Conservation (phyloP, 148 eudicot genomes). For the Amaranthus palmeri region DNA sequence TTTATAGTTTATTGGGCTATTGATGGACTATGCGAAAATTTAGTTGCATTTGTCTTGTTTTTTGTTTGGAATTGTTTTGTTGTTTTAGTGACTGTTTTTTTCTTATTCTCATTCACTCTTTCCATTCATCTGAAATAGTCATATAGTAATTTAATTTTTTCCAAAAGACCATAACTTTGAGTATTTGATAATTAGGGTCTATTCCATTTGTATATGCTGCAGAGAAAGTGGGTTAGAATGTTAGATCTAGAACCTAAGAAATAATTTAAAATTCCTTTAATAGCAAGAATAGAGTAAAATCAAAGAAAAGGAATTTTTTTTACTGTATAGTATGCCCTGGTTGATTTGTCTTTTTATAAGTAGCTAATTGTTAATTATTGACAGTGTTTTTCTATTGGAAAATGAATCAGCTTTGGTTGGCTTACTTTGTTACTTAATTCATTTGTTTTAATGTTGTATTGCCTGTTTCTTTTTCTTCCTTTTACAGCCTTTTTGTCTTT, state of each 20-base stretch:
- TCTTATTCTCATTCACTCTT: no score
- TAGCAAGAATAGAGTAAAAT: background rate
- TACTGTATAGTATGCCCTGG: background rate
- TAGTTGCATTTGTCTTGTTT: no score
- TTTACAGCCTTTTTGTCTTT: background rate
- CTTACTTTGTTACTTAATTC: no score
- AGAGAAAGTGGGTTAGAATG: background rate
- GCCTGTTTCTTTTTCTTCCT: background rate
- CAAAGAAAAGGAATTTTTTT: background rate
- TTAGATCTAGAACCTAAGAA: slow-evolving; percentile 17
- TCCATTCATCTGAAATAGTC: no score
- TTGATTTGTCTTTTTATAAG: background rate
- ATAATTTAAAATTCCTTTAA: background rate
- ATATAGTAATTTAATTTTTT: no score
- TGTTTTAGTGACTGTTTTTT: no score
- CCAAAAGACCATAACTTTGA: no score
- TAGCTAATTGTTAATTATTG: background rate
- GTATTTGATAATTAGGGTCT: background rate
- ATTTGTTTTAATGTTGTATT: no score
- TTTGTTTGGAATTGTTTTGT: no score
- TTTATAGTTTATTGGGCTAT: no score
- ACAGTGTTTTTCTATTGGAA: background rate
- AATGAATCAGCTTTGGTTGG: slow-evolving; percentile 9
- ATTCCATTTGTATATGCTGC: background rate
- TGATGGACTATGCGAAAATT: no score